These are phyloP conservation scores for Pueraria montana DNA, from an alignment of 306 rosid genomes.

Conservation along the genomic window DNA sequence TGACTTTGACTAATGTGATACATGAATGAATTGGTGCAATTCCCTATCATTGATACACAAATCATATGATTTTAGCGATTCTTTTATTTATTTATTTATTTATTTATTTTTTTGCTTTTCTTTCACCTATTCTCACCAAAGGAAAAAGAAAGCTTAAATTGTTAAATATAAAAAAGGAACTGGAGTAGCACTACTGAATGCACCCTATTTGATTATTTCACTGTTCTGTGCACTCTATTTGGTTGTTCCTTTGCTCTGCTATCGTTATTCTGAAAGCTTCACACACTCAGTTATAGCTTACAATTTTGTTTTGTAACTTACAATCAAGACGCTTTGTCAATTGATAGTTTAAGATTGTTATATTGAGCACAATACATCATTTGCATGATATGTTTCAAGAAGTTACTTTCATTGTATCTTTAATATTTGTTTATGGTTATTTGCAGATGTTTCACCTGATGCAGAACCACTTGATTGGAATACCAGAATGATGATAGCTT, in stretches of 20 bases:
- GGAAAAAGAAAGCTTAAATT: background rate
- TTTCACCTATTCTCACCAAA: background rate
- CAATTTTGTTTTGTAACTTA: background rate
- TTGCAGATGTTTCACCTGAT: slow-evolving; percentile 54
- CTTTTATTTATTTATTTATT: too few species aligned
- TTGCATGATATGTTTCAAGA: background rate
- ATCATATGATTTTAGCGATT: background rate
- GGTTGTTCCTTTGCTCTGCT: background rate
- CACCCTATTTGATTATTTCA: background rate
- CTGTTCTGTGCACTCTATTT: background rate
- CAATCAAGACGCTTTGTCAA: background rate
- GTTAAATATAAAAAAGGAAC: background rate
- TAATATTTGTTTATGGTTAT: slow-evolving; percentile 9
- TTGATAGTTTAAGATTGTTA: background rate
- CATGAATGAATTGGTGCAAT: background rate
- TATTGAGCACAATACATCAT: background rate
- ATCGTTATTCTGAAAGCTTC: background rate
- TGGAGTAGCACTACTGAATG: background rate
- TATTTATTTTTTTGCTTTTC: background rate
- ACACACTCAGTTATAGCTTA: background rate
- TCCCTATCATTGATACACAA: background rate
- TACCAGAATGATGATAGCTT: slow-evolving; percentile 75
- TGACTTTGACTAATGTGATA: background rate
- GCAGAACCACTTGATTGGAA: slow-evolving; percentile 69
- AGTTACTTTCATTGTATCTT: background rate